These are phyloP conservation scores for Chaetothyriales sp. DNA, from an alignment of 2,329 filamentous ascomycete species.

Conservation along the genomic window DNA sequence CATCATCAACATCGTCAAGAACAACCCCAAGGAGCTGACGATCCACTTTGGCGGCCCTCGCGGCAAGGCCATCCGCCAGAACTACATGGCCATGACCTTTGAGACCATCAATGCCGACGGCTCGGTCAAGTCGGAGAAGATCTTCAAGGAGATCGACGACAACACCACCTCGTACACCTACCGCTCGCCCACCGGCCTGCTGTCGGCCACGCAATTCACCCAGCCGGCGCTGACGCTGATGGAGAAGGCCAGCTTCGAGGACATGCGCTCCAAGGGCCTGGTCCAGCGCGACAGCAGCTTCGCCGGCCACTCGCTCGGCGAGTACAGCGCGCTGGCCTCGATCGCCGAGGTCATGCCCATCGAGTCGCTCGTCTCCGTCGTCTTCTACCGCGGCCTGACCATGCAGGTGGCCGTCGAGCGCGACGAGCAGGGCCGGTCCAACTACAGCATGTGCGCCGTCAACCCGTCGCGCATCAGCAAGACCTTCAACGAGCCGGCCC, in stretches of 20 bases:
- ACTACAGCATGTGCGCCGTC: constrained; percentile 98
- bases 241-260: constrained; percentile 99
- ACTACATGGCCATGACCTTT: constrained; percentile 99
- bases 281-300: constrained; percentile 95
- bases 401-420: constrained; percentile 99
- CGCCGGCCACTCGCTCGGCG: constrained; percentile 91
- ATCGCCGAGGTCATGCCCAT: constrained; percentile 99
- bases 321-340: constrained; percentile 93
- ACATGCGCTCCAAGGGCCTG: constrained; percentile 94
- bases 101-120: constrained; percentile 92
- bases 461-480: constrained; percentile 97
- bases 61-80: constrained; percentile 93
- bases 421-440: constrained; percentile 80
- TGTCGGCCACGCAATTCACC: constrained; percentile 96
- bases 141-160: constrained; percentile 96
- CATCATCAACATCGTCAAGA: constrained; percentile 97
- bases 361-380: constrained; percentile 91
- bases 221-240: constrained; percentile 94
- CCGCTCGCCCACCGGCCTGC: constrained; percentile 79
- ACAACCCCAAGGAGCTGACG: constrained; percentile 97
- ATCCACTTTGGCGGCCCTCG: constrained; percentile 95
- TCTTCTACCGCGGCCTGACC: constrained; percentile 96
- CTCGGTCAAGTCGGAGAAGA: constrained; percentile 92
- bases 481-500: constrained; percentile 94
- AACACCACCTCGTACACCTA: constrained; percentile 93